A percentile compares a stretch with the other conserved stretches of the same genome.
Conservation (phyloP, 2,329 filamentous ascomycete species). For the Lachnellula cervina region DNA sequence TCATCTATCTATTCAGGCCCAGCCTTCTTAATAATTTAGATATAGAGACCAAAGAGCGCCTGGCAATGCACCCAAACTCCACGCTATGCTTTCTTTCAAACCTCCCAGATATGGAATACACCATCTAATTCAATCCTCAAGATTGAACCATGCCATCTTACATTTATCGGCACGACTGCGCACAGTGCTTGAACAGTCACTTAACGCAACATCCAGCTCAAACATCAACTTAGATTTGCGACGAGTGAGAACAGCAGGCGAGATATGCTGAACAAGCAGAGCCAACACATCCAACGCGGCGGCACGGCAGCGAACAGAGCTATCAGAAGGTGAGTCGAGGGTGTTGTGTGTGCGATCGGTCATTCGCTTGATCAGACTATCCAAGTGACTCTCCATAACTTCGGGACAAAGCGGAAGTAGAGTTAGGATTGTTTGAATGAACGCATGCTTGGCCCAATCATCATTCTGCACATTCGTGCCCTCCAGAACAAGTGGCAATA, state of each 20-base stretch:
- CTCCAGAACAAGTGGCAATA: conserved; percentile 24
- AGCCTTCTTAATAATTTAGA: too few species aligned
- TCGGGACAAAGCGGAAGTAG: conserved; percentile 17
- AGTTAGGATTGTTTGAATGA: conserved; percentile 20
- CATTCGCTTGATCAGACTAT: conserved; percentile 28
- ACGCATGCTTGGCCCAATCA: conserved; percentile 20
- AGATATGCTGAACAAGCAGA: conserved; percentile 19
- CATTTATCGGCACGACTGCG: conserved; percentile 22
- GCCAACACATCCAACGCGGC: conserved; percentile 28
- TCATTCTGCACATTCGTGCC: conserved; percentile 25
- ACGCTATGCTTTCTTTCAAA: background rate
- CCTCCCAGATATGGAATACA: background rate
- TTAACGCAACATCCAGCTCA: conserved; percentile 24
- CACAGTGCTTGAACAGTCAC: conserved; percentile 26
- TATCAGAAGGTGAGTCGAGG: conserved; percentile 23
- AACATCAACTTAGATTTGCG: conserved; percentile 17
- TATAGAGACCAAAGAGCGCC: background rate
- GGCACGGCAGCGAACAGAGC: conserved; percentile 17
- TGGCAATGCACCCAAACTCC: conserved; percentile 2
- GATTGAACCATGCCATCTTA: conserved; percentile 25
- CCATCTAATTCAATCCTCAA: background rate
- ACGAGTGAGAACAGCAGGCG: conserved; percentile 10
- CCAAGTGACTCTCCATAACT: conserved; percentile 24
- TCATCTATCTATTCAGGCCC: background rate
- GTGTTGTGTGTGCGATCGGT: conserved; percentile 27